Evolutionary conservation across 768 basidiomycete species (phyloP), one percentile per base, ranked within the genome.

Genomic region (Pleurotus citrinopileatus): DNA sequence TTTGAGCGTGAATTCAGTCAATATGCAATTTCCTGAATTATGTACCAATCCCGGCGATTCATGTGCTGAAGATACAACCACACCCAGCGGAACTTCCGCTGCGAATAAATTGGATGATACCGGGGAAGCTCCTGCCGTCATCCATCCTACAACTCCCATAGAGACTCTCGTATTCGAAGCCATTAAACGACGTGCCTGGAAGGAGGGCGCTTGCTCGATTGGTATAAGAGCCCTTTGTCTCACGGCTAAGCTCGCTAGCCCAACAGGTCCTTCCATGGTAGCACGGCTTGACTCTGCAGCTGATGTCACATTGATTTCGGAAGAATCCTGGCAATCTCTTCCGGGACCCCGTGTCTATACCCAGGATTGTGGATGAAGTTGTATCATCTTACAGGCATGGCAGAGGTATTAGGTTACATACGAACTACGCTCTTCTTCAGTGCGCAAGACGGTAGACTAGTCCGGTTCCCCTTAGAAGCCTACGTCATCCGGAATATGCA

Each of bases 401-500:
- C 60, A 0, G 54, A 52, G 25, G 50, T 61, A 3, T 29, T 61
- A 17, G 65, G 64, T 1, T 65, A 60, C 45, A 53, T 64, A 2
- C 20, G 23, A 5, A 27, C 60, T 5, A 52, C 55, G 0, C 25
- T 67, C n/a, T 61, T 32, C 28, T 34, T 55, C 1, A 10, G 4
- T 3, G 25, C 58, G 0, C 12, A 3, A 17, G 42, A 50, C 4
- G 60, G 60, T 1, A 26, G 22, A 6, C 44, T 46, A 10, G 10
- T 65, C 8, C 29, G 32, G 5, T 59, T 63, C 34, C 44, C 55
- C 2, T 53, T 56, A 1, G 66, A 68, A 45, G 60, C 61, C 2
- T 66, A 65, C 34, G 66, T 67, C 1, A 61, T 67, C 0, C 52
- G 57, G 4, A 54, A 54, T 2, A 69, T 69, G 67, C 52, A 54